A percentile compares a stretch with the other conserved stretches of the same genome.
phyloP scores from a whole-genome alignment of 2,329 filamentous ascomycete genomes.

The Trematosphaeria pertusa region DNA sequence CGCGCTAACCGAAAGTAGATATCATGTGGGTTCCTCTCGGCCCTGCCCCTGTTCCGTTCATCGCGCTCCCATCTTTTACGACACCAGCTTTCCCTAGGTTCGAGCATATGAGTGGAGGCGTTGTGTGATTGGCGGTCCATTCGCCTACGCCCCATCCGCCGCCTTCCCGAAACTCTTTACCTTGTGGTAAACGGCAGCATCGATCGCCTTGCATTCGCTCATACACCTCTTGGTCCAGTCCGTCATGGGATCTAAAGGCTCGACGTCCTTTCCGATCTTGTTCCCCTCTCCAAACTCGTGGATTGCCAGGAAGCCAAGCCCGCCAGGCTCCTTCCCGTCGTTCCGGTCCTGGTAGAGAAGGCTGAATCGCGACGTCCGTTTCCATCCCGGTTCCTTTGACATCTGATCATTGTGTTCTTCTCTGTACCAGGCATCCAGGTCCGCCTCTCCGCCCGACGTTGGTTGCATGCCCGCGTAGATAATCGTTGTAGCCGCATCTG shows the following conservation, averaged over 20 bases:
- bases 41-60: too few species aligned
- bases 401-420: slow-evolving; percentile 44
- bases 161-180: slow-evolving; percentile 13
- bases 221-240: slow-evolving; percentile 41
- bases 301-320: slow-evolving; percentile 32
- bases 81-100: too few species aligned
- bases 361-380: slow-evolving; percentile 31
- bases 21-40: too few species aligned
- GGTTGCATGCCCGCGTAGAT: slow-evolving; percentile 40
- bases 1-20: too few species aligned
- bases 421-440: slow-evolving; percentile 41
- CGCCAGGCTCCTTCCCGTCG: slow-evolving; percentile 12
- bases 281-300: slow-evolving; percentile 40
- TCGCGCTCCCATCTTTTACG: too few species aligned
- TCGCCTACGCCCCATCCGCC: background rate
- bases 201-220: slow-evolving; percentile 29
- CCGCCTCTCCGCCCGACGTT: slow-evolving; percentile 22
- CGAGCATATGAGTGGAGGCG: too few species aligned
- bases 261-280: slow-evolving; percentile 33
- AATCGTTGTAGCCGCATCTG: slow-evolving; percentile 25
- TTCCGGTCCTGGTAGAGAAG: slow-evolving; percentile 22
- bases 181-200: slow-evolving; percentile 38
- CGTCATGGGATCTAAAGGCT: slow-evolving; percentile 35
- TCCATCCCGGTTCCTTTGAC: slow-evolving; percentile 36
- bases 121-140: too few species aligned